Conservation (phyloP, 2,329 filamentous ascomycete species). For the Colletotrichum siamense region DNA sequence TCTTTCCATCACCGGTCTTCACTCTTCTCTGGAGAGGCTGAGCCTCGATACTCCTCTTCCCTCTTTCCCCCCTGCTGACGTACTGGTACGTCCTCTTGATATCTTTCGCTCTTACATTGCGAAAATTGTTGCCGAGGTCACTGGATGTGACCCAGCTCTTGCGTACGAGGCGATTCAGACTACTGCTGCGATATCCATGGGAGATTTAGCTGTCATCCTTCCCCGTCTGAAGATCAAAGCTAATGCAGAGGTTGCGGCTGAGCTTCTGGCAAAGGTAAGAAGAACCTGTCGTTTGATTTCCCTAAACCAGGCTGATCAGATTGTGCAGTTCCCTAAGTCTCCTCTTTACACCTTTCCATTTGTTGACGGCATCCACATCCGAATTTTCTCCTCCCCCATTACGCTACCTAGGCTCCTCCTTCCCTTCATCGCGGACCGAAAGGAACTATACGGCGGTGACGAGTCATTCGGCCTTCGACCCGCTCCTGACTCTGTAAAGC, state of each 20-base stretch:
- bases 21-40: conserved; percentile 65
- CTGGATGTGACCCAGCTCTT: conserved; percentile 24
- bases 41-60: conserved; percentile 42
- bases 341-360: conserved; percentile 62
- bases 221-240: conserved; percentile 32
- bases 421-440: conserved; percentile 62
- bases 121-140: conserved; percentile 21
- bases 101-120: conserved; percentile 35
- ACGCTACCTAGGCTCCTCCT: conserved; percentile 63
- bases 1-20: conserved; percentile 62
- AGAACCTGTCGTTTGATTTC: accelerated
- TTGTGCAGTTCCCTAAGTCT: conserved; percentile 58
- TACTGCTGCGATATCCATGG: conserved; percentile 28
- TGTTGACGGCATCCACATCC: conserved; percentile 63
- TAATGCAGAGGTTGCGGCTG: conserved; percentile 7
- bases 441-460: conserved; percentile 64
- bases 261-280: not conserved
- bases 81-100: conserved; percentile 31
- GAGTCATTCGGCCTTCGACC: conserved; percentile 57
- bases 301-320: not conserved
- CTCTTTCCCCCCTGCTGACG: conserved; percentile 24
- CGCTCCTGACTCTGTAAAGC: conserved; percentile 41
- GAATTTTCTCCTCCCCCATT: conserved; percentile 69
- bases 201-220: conserved; percentile 34
- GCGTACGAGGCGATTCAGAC: conserved; percentile 36